Conservation (phyloP, 2,329 filamentous ascomycete genomes). For the Rutstroemia sp. region DNA sequence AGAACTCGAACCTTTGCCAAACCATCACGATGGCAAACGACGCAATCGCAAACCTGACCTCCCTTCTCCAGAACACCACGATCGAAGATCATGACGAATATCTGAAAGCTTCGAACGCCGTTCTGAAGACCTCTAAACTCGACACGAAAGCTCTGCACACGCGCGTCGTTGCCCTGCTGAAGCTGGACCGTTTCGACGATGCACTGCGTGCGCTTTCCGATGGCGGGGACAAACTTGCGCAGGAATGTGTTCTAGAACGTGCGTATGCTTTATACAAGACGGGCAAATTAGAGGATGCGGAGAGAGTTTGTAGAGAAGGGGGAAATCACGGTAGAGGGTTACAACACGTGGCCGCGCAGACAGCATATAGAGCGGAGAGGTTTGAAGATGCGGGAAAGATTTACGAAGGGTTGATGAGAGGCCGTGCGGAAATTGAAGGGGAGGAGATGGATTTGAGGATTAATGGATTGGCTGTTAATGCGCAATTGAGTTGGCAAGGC, state of each 20-base stretch:
- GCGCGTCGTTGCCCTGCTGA: conserved; percentile 67
- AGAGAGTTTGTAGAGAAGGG: conserved; percentile 19
- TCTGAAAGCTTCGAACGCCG: conserved; percentile 55
- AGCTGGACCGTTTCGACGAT: conserved; percentile 76
- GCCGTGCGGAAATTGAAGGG: conserved; percentile 39
- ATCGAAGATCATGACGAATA: conserved; percentile 69
- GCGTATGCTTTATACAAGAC: conserved; percentile 81
- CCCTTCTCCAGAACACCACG: conserved; percentile 42
- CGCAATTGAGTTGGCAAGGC: conserved; percentile 66
- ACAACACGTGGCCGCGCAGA: conserved; percentile 53
- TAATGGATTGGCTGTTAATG: conserved; percentile 64
- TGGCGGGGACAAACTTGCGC: conserved; percentile 52
- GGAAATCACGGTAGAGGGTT: conserved; percentile 21
- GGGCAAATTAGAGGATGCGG: conserved; percentile 59
- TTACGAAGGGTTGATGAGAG: conserved; percentile 51
- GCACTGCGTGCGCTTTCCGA: conserved; percentile 62
- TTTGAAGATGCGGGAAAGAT: conserved; percentile 59
- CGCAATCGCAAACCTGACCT: conserved; percentile 26
- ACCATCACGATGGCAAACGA: conserved; percentile 25
- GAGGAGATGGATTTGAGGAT: conserved; percentile 71
- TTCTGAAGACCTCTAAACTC: conserved; percentile 52
- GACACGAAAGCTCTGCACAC: conserved; percentile 56
- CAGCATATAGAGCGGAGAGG: conserved; percentile 67
- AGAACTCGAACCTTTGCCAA: neutral
- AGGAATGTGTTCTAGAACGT: conserved; percentile 58